Conservation (phyloP, 495 filamentous ascomycete species). For the Choiromyces venosus region DNA sequence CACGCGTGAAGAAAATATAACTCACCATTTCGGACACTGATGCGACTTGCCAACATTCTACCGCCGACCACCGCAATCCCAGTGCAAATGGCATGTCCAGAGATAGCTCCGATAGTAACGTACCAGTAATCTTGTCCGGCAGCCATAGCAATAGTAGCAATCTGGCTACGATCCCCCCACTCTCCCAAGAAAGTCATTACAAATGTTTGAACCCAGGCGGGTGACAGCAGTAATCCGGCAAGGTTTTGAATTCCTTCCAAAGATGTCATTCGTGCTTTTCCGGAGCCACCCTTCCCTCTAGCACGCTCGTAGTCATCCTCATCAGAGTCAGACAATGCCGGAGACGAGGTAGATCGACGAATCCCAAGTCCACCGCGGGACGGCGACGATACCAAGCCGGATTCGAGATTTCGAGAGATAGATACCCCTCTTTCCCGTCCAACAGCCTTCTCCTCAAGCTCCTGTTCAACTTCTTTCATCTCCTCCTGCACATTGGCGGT, state of each 20-base stretch:
- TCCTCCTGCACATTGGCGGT: slow-evolving; percentile 66
- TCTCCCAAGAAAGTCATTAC: slow-evolving; percentile 98
- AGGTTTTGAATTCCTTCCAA: slow-evolving; percentile 74
- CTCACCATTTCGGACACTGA: slow-evolving; percentile 95
- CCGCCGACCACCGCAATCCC: slow-evolving; percentile 90
- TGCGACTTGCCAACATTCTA: slow-evolving; percentile 81
- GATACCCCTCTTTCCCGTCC: slow-evolving; percentile 51
- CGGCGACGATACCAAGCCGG: slow-evolving; percentile 54
- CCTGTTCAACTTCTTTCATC: slow-evolving; percentile 94
- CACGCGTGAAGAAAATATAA: slow-evolving; percentile 36
- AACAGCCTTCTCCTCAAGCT: slow-evolving; percentile 89
- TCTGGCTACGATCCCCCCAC: slow-evolving; percentile 96
- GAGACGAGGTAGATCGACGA: slow-evolving; percentile 40
- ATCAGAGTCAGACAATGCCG: slow-evolving; percentile 38
- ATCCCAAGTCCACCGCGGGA: slow-evolving; percentile 37
- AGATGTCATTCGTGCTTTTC: slow-evolving; percentile 43
- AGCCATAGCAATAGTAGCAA: slow-evolving; percentile 98
- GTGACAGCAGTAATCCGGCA: slow-evolving; percentile 77
- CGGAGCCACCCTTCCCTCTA: slow-evolving; percentile 34
- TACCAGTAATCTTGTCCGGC: slow-evolving; percentile 98
- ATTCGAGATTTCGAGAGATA: slow-evolving; percentile 49
- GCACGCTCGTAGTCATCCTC: slow-evolving; percentile 40
- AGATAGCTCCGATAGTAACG: slow-evolving; percentile 85
- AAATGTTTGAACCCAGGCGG: slow-evolving; percentile 98
- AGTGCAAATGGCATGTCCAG: slow-evolving; percentile 84